Evolutionary conservation across 1,139 yeast genomes (phyloP), one percentile per base, ranked within the genome.

Genomic region (Diutina sp.): DNA sequence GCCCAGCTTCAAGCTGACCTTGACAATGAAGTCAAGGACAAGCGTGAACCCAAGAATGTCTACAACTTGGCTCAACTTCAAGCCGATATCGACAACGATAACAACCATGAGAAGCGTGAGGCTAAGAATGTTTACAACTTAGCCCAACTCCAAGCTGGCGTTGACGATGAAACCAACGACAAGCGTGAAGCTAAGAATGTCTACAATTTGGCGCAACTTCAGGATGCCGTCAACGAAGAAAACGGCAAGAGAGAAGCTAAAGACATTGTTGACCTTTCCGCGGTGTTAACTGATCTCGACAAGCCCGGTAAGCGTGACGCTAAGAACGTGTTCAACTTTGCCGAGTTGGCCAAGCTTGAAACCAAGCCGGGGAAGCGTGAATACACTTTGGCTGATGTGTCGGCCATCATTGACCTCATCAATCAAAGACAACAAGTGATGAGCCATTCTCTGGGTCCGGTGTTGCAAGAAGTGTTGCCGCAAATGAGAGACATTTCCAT

Each of bases 401-500:
- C 29, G 29, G 18, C 41, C 4, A n/a, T 51, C 12, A 18, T 38
- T 29, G 21, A 18, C 29, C 30, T 38, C n/a, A 16, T 47, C 6
- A 47, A 47, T n/a, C 32, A 50, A 21, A 4, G 46, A 11, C 54
- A 51, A 35, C 46, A 38, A 14, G 41, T 38, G 16, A 14, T 51
- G 25, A 21, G 9, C 16, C n/a, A 61, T 2, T 12, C 29, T 4
- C 12, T 14, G 18, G 46, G 46, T 7, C 18, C 18, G 46, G 46
- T 44, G 46, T 28, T 50, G 41, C 18, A 50, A 16, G 45, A 29
- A 28, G 28, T 74, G 35, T 68, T 76, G 51, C 78, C 83, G 6
- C 81, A 78, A 60, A 67, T 73, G 55, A 67, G 66, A 38, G 69
- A 70, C 16, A 72, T 82, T 51, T 74, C 83, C 1, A 70, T 83